Percentiles rank a stretch among this genome's conserved stretches.
Evolutionary conservation across 352 stramenopile genomes (phyloP).

Genomic region (Phytophthora fragariaefolia): DNA sequence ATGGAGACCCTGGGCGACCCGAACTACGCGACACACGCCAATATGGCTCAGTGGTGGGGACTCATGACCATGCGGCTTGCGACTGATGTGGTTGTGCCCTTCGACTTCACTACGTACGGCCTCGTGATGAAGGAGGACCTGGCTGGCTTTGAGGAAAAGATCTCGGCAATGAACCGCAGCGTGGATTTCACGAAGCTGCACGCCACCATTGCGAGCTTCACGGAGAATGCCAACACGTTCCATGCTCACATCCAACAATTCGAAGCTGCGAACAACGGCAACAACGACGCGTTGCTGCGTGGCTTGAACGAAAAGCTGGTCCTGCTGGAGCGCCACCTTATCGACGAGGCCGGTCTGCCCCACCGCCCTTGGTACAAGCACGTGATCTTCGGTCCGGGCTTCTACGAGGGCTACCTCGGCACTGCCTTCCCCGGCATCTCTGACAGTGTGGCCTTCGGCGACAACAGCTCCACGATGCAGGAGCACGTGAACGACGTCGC

Average conservation of each 20-base stretch:
- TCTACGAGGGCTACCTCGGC: slow-evolving; percentile 49
- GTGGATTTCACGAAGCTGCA: slow-evolving; percentile 43
- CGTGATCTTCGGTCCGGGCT: slow-evolving; percentile 54
- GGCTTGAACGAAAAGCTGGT: slow-evolving; percentile 49
- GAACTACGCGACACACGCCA: slow-evolving; percentile 54
- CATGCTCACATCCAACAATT: slow-evolving; percentile 33
- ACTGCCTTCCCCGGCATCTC: slow-evolving; percentile 49
- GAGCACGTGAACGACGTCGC: slow-evolving; percentile 45
- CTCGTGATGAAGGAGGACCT: slow-evolving; percentile 52
- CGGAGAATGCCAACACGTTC: slow-evolving; percentile 37
- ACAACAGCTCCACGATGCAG: slow-evolving; percentile 40
- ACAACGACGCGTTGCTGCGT: slow-evolving; percentile 7
- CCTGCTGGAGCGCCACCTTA: slow-evolving; percentile 45
- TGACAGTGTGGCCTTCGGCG: slow-evolving; percentile 43
- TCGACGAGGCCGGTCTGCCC: slow-evolving; percentile 38
- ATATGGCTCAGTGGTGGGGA: slow-evolving; percentile 60
- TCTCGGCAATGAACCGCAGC: slow-evolving; percentile 25
- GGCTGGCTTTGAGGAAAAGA: slow-evolving; percentile 36
- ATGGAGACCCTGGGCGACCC: slow-evolving; percentile 67
- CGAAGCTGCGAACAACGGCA: slow-evolving; percentile 12
- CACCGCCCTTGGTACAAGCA: slow-evolving; percentile 55
- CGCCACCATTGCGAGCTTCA: slow-evolving; percentile 41
- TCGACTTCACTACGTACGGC: slow-evolving; percentile 57
- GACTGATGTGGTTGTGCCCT: slow-evolving; percentile 46
- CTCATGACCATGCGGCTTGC: slow-evolving; percentile 64